Conservation (phyloP, 2,329 filamentous ascomycete species). For the Rhinocladiella mackenziei region DNA sequence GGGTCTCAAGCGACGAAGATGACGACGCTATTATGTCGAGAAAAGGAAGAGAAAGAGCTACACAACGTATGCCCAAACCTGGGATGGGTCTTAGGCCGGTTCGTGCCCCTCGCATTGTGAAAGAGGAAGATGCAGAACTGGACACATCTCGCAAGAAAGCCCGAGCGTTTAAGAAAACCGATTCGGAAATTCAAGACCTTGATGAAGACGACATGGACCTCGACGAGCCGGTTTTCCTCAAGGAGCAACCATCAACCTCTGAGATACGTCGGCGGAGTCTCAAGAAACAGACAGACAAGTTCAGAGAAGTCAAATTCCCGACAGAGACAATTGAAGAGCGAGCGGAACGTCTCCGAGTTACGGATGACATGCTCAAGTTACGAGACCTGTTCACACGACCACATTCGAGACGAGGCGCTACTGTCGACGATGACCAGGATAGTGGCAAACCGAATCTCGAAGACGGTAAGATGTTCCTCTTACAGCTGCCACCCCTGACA, state of each 20-base stretch:
- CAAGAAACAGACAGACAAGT: constrained; percentile 32
- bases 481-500: constrained; percentile 61
- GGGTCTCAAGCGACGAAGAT: constrained; percentile 53
- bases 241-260: constrained; percentile 38
- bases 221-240: constrained; percentile 29
- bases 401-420: background rate
- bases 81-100: constrained; percentile 30
- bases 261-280: constrained; percentile 41
- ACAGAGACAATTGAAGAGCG: constrained; percentile 29
- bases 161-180: constrained; percentile 7
- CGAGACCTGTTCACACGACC: constrained; percentile 14
- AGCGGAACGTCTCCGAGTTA: constrained; percentile 31
- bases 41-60: constrained; percentile 46
- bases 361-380: constrained; percentile 27
- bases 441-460: constrained; percentile 32
- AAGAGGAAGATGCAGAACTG: constrained; percentile 6
- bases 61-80: constrained; percentile 41
- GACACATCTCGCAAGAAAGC: constrained; percentile 2
- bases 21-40: constrained; percentile 35
- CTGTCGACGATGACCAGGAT: constrained; percentile 17
- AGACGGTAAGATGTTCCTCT: constrained; percentile 57
- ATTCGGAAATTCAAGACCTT: constrained; percentile 11
- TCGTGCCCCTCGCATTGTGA: constrained; percentile 14
- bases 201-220: constrained; percentile 31
- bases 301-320: constrained; percentile 15